Base-by-base conservation (phyloP, 2,329 filamentous ascomycete genomes). In the Gremmenia infestans region DNA sequence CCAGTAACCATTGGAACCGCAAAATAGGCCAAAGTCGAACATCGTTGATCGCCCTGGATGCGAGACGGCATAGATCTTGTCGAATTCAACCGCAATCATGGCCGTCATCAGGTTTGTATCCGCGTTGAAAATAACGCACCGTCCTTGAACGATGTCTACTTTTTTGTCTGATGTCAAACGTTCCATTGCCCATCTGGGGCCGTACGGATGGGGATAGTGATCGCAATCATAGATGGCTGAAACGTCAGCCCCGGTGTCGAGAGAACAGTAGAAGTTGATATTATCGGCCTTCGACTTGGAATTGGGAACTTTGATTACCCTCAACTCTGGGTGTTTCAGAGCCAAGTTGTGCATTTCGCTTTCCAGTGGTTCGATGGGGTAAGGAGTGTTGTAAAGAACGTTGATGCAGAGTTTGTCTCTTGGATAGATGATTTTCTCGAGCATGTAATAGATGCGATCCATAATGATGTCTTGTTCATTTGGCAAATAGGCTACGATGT, bases 41-140 rank as follows among this genome's bases (percentile, higher is more conserved):
- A 78, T 73, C 5, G 72, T 69, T 9, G 74, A 72, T 9, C 76
- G 71, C 5, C 76, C 76, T 2, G 76, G 76, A 59, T 78, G 76
- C 11, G 76, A 77, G 11, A 78, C 76, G 2, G 76, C 76, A 60
- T 78, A 78, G 56, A 78, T 78, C 64, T 78, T 78, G 65, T 78
- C 76, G 54, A 78, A 78, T 58, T 78, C 76, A 36, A 78, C 72
- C 2, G 74, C 71, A 15, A 78, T 77, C 74, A 78, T 74, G 48
- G 69, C 72, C 1, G 76, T 72, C 45, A 76, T 68, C 60, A 76
- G 71, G 4, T 68, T 72, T 4, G 74, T 73, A 12, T 69, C 67
- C 5, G 76, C 70, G 62, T 78, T 78, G 67, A 77, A 76, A 35
- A 78, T 69, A 4, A 78, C 71, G 61, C 76, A 78, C 22, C 76